These are phyloP conservation scores for Tylopilus sp. DNA, from an alignment of 1,284 basidiomycete genomes.

Conservation along the genomic window DNA sequence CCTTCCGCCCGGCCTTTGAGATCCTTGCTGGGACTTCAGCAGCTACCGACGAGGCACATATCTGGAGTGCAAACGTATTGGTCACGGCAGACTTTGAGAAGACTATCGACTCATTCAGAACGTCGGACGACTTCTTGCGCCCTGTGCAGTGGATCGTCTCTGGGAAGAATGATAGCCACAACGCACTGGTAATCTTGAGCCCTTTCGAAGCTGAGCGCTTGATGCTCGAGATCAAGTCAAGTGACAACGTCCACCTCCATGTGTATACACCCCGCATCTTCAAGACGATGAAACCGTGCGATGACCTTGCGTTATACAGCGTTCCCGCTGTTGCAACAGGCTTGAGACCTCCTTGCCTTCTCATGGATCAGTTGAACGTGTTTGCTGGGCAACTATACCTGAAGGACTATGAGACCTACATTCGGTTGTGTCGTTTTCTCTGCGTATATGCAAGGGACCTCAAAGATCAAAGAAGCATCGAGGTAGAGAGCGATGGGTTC, in stretches of 20 bases:
- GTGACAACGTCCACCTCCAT: conserved; percentile 49
- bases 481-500: conserved; percentile 49
- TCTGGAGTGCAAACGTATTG: conserved; percentile 32
- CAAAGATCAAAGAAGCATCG: conserved; percentile 7
- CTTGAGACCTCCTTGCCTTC: conserved; percentile 25
- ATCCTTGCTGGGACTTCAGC: conserved; percentile 19
- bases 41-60: neutral
- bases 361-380: conserved; percentile 51
- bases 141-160: conserved; percentile 58
- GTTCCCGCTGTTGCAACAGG: conserved; percentile 38
- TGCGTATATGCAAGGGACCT: conserved; percentile 44
- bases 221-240: conserved; percentile 49
- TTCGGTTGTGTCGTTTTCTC: conserved; percentile 48
- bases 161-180: neutral
- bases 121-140: conserved; percentile 47
- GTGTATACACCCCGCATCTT: conserved; percentile 52
- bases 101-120: neutral
- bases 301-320: conserved; percentile 49
- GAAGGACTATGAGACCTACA: conserved; percentile 46
- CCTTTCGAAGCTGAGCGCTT: conserved; percentile 55
- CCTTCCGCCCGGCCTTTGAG: conserved; percentile 12
- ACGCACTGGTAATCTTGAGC: conserved; percentile 51
- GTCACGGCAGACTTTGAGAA: conserved; percentile 42
- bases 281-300: conserved; percentile 48
- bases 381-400: conserved; percentile 47